These are phyloP conservation scores for Cupressus sempervirens DNA, from an alignment of 75 land plant species.

Conservation along the genomic window DNA sequence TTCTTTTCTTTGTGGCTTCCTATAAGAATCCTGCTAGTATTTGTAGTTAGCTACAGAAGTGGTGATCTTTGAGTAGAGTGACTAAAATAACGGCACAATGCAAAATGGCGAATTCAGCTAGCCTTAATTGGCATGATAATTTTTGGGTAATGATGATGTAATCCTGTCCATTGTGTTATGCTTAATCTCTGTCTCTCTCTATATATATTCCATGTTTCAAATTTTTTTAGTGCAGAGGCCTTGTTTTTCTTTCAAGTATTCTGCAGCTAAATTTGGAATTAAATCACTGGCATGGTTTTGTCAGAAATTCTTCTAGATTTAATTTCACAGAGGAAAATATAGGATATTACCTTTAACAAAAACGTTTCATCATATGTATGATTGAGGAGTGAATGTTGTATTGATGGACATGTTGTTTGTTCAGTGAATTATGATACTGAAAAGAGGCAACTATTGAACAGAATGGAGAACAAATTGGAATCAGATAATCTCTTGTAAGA, in stretches of 20 bases:
- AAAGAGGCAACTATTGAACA: neutral
- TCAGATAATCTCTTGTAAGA: neutral
- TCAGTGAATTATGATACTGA: neutral
- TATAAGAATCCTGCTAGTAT: neutral
- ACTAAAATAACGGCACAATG: neutral
- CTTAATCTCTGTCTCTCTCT: neutral
- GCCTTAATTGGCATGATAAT: neutral
- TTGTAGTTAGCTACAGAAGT: neutral
- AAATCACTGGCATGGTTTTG: neutral
- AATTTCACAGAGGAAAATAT: neutral
- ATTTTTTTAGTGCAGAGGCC: neutral
- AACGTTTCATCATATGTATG: neutral
- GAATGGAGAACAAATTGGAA: neutral
- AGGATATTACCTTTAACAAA: neutral
- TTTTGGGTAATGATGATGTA: neutral
- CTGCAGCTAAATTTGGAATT: neutral
- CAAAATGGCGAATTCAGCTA: neutral
- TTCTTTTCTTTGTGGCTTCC: neutral
- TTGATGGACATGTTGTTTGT: too few species aligned
- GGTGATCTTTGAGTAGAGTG: neutral
- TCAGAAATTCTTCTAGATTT: neutral
- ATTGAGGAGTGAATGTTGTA: neutral
- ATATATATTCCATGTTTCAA: neutral
- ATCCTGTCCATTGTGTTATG: neutral
- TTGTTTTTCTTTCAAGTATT: neutral